Percentiles rank a stretch among this genome's conserved stretches.
Evolutionary conservation across 2,329 filamentous ascomycete genomes (phyloP).

Genomic region (Aspergillus ochraceoroseus): DNA sequence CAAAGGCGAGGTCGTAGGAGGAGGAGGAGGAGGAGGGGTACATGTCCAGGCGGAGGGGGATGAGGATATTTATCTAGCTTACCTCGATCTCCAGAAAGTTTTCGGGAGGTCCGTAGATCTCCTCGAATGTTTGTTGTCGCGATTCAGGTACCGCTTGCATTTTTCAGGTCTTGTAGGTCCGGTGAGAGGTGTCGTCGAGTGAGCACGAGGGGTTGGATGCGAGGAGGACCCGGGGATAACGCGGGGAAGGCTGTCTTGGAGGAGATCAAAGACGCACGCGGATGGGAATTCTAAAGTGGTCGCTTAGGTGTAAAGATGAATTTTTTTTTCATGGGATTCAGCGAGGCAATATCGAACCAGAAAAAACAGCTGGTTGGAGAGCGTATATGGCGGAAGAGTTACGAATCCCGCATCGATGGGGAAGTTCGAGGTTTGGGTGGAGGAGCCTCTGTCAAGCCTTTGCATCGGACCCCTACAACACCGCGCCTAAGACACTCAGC

Average conservation of each 20-base stretch:
- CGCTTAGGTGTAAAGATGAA: no score
- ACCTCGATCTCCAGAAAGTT: conserved; percentile 99
- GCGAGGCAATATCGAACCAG: no score
- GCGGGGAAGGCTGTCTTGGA: conserved; percentile 10
- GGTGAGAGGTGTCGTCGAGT: background rate
- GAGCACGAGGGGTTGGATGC: conserved; percentile 1
- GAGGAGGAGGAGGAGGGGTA: background rate
- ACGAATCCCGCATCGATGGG: background rate
- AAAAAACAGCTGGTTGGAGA: background rate
- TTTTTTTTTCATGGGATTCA: no score
- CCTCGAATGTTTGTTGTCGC: conserved; percentile 92
- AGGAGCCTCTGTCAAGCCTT: no score
- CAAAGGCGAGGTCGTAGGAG: background rate
- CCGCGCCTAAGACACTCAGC: no score
- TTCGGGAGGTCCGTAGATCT: conserved; percentile 97
- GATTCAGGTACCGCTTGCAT: conserved; percentile 64
- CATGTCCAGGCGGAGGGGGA: conserved; percentile 8
- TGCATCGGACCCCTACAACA: no score
- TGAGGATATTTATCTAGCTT: no score
- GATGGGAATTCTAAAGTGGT: no score
- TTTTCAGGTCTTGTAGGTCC: background rate
- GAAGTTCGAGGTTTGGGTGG: background rate
- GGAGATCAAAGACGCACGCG: background rate
- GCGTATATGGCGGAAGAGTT: background rate
- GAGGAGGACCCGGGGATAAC: conserved; percentile 8